These are phyloP conservation scores for Aspergillus terreus DNA, from an alignment of 2,329 filamentous ascomycete species.

Conservation along the genomic window DNA sequence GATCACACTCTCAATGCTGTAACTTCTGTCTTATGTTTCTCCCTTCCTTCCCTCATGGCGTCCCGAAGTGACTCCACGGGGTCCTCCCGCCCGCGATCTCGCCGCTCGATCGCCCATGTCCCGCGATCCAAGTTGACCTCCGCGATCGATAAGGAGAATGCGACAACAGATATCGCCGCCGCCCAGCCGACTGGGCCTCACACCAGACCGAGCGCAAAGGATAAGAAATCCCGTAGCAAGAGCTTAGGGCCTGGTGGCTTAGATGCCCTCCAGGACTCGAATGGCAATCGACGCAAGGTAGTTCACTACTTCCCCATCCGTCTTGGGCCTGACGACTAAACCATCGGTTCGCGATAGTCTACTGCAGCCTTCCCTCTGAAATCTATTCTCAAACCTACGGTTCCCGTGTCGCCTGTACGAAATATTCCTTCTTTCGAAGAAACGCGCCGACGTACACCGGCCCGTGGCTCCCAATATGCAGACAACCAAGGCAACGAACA, in stretches of 20 bases:
- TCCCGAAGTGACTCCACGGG: slow-evolving; percentile 33
- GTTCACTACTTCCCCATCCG: slow-evolving; percentile 20
- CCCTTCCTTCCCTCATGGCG: slow-evolving; percentile 24
- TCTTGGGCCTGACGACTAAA: slow-evolving; percentile 3
- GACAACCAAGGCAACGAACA: slow-evolving; percentile 17
- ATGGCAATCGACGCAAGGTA: slow-evolving; percentile 78
- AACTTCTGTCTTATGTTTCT: slow-evolving; percentile 12
- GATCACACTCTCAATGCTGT: no score
- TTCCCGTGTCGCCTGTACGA: slow-evolving; percentile 62
- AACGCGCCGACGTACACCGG: slow-evolving; percentile 39
- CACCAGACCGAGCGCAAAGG: slow-evolving; percentile 37
- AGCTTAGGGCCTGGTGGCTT: slow-evolving; percentile 90
- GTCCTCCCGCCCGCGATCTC: slow-evolving; percentile 42
- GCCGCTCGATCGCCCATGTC: slow-evolving; percentile 69
- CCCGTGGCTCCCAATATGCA: slow-evolving; percentile 26
- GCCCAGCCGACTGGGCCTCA: slow-evolving; percentile 23
- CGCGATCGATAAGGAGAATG: slow-evolving; percentile 71
- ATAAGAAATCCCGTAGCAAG: slow-evolving; percentile 80
- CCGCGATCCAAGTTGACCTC: slow-evolving; percentile 46
- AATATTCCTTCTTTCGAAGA: slow-evolving; percentile 61
- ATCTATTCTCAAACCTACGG: slow-evolving; percentile 78
- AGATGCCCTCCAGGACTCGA: slow-evolving; percentile 71
- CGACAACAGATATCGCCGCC: slow-evolving; percentile 62
- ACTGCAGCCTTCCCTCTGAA: slow-evolving; percentile 45
- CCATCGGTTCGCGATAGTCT: slow-evolving; percentile 30